Conservation (phyloP, 106 monocot species). For the Amphibolis antarctica region DNA sequence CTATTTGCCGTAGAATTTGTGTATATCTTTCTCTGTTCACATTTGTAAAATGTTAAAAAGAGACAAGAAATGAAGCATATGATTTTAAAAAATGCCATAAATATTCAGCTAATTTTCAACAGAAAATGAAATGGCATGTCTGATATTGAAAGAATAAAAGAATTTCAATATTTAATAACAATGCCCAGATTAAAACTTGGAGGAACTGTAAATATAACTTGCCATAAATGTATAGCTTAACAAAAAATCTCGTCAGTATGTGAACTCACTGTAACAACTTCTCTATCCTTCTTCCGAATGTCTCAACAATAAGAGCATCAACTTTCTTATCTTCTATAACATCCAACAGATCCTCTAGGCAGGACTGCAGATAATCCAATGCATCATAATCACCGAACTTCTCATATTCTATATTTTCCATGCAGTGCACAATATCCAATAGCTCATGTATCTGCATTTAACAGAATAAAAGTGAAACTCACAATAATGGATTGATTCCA, state of each 20-base stretch:
- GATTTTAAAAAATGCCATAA: too few species aligned
- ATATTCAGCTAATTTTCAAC: too few species aligned
- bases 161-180: too few species aligned
- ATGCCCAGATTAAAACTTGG: too few species aligned
- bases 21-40: slow-evolving; percentile 83
- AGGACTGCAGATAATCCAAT: slow-evolving; percentile 58
- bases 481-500: too few species aligned
- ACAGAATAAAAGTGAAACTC: not conserved
- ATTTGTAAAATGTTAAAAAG: not conserved
- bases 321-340: slow-evolving; percentile 62
- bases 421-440: slow-evolving; percentile 44
- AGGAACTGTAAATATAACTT: too few species aligned
- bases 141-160: too few species aligned
- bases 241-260: not conserved
- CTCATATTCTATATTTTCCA: slow-evolving; percentile 21
- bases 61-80: too few species aligned
- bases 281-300: slow-evolving; percentile 81
- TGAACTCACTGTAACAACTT: slow-evolving; percentile 76
- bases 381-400: slow-evolving; percentile 48
- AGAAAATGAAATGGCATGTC: too few species aligned
- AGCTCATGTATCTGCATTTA: slow-evolving; percentile 59
- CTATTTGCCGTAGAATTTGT: slow-evolving; percentile 63
- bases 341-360: slow-evolving; percentile 59
- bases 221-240: not conserved
- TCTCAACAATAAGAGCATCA: slow-evolving; percentile 85